Percentiles rank a stretch among this genome's conserved stretches.
Evolutionary conservation across 2,329 filamentous ascomycete genomes (phyloP).

Genomic region (Pseudocercospora cruenta): DNA sequence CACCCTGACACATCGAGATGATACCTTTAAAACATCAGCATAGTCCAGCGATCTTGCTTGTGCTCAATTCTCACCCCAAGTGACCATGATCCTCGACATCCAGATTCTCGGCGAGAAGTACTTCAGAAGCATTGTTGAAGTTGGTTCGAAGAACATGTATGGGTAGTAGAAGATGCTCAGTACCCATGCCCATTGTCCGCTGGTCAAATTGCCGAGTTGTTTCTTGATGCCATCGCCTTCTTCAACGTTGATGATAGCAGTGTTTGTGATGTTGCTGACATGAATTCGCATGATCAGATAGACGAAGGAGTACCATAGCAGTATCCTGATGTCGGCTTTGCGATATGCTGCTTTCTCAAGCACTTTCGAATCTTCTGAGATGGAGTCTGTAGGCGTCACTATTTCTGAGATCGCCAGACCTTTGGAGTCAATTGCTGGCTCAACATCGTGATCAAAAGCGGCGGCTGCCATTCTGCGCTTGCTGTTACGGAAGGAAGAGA

Average conservation of each 20-base stretch:
- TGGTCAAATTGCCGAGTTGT: constrained; percentile 39
- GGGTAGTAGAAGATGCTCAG: constrained; percentile 42
- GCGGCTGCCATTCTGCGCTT: not conserved
- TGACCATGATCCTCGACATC: constrained; percentile 36
- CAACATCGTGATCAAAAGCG: not conserved
- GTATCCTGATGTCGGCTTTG: constrained; percentile 40
- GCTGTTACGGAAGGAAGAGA: no score
- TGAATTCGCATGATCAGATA: constrained; percentile 39
- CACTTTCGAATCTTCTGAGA: not conserved
- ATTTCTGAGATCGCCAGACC: constrained; percentile 13
- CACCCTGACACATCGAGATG: constrained; percentile 33
- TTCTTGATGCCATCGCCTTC: constrained; percentile 39
- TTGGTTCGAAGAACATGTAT: constrained; percentile 41
- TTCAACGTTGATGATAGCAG: constrained; percentile 42
- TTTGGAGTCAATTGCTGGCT: constrained; percentile 7
- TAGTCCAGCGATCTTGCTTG: no score
- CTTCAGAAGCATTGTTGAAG: constrained; percentile 35
- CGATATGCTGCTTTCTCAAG: constrained; percentile 26
- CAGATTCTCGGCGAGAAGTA: constrained; percentile 34
- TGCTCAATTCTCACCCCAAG: constrained; percentile 23
- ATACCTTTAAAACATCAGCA: constrained; percentile 17
- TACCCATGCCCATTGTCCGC: constrained; percentile 40
- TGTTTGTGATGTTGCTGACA: constrained; percentile 40
- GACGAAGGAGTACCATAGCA: constrained; percentile 41
- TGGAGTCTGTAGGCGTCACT: not conserved